Conservation (phyloP, 768 basidiomycete genomes). For the Phaffia tasmanica region DNA sequence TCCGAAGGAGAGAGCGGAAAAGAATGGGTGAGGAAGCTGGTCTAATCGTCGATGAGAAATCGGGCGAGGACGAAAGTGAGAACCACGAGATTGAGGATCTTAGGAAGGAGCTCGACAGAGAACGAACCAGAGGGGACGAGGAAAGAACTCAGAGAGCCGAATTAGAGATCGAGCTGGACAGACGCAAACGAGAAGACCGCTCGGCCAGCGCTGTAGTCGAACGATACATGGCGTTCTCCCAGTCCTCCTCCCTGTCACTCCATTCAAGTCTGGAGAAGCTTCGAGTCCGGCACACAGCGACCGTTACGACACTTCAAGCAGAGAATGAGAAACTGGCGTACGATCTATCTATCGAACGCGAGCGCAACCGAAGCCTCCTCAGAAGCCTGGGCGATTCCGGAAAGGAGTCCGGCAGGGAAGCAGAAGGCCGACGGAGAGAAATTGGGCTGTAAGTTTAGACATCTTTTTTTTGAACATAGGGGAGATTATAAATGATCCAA, state of each 20-base stretch:
- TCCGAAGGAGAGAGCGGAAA: no score
- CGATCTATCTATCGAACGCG: slow-evolving; percentile 43
- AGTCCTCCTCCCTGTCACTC: slow-evolving; percentile 56
- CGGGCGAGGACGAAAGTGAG: not conserved
- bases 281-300: slow-evolving; percentile 54
- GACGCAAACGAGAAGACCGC: slow-evolving; percentile 53
- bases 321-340: slow-evolving; percentile 45
- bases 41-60: not conserved
- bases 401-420: slow-evolving; percentile 58
- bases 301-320: slow-evolving; percentile 48
- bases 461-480: slow-evolving; percentile 36
- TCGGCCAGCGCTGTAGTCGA: slow-evolving; percentile 72
- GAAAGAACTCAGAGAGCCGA: slow-evolving; percentile 18
- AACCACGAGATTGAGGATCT: slow-evolving; percentile 2
- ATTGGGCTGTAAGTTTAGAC: slow-evolving; percentile 58
- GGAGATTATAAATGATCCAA: no score
- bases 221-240: slow-evolving; percentile 80
- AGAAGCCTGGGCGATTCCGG: slow-evolving; percentile 57
- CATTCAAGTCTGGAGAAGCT: slow-evolving; percentile 52
- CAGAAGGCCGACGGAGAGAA: slow-evolving; percentile 61
- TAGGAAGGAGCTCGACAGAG: slow-evolving; percentile 31
- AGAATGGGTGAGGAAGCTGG: no score
- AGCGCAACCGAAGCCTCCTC: slow-evolving; percentile 47
- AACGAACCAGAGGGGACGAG: slow-evolving; percentile 33
- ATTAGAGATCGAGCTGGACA: slow-evolving; percentile 45